Conservation (phyloP, 2,329 filamentous ascomycete genomes). For the Epichloe sp. region DNA sequence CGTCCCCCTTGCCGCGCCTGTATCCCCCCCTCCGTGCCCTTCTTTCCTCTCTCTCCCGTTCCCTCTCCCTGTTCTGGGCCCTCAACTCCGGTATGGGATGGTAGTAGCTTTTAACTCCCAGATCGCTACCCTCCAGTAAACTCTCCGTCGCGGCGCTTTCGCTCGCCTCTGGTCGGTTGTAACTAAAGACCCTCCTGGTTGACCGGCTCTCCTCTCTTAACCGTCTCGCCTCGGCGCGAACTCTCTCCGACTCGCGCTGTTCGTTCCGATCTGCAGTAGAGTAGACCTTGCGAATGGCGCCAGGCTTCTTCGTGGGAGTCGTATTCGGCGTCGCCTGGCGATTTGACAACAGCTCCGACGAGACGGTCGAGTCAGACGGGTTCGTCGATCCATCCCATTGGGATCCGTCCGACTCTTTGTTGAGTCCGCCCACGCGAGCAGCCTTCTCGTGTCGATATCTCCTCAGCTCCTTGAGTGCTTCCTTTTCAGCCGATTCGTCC, state of each 20-base stretch:
- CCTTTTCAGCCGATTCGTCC: constrained; percentile 52
- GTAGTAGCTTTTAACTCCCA: constrained; percentile 45
- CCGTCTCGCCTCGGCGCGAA: constrained; percentile 42
- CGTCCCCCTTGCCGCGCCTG: constrained; percentile 19
- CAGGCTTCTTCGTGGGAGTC: constrained; percentile 33
- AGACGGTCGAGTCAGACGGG: constrained; percentile 49
- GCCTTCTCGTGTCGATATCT: constrained; percentile 78
- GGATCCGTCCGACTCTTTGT: constrained; percentile 66
- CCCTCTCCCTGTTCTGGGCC: constrained; percentile 15
- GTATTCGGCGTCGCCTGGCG: constrained; percentile 42
- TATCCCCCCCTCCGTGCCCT: constrained; percentile 23
- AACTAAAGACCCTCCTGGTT: constrained; percentile 38
- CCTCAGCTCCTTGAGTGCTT: constrained; percentile 56
- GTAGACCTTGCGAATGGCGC: constrained; percentile 46
- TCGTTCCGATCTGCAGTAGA: constrained; percentile 43
- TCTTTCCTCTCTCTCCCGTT: constrained; percentile 21
- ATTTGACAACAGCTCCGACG: constrained; percentile 46
- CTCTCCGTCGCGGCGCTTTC: constrained; percentile 22
- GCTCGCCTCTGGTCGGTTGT: constrained; percentile 29
- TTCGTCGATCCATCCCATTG: constrained; percentile 63
- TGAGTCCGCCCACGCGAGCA: constrained; percentile 79
- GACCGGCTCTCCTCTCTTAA: constrained; percentile 39
- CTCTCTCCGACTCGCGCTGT: constrained; percentile 37
- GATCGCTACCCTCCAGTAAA: constrained; percentile 26
- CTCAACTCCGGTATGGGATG: constrained; percentile 41